Percentiles rank a stretch among this genome's conserved stretches.
Evolutionary conservation across 371 early-diverging fungal genomes (phyloP).

Genomic region (Zychaea mexicana): DNA sequence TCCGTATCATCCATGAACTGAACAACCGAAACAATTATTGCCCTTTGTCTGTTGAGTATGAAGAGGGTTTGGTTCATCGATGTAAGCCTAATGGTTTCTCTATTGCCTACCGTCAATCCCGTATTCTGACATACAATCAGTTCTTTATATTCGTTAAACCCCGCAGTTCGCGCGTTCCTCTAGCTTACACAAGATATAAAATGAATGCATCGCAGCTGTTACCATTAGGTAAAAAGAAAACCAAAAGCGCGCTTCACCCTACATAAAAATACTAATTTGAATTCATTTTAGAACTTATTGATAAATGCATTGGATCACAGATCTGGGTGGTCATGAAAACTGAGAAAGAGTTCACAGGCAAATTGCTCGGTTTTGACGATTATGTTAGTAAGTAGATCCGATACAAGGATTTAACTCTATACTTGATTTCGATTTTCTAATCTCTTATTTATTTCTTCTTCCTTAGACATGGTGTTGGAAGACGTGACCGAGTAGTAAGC

Average conservation of each 20-base stretch:
- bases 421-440: too few relatives aligned
- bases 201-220: conserved; percentile 50
- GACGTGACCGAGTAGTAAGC: conserved; percentile 83
- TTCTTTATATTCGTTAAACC: too few relatives aligned
- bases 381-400: conserved; percentile 81
- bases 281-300: conserved; percentile 84
- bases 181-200: background rate
- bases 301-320: conserved; percentile 95
- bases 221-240: conserved; percentile 35
- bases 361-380: conserved; percentile 96
- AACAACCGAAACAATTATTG: too few relatives aligned
- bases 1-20: too few relatives aligned
- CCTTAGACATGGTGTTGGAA: conserved; percentile 95
- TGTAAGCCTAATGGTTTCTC: too few relatives aligned
- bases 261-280: background rate
- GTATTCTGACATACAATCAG: background rate
- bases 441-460: background rate
- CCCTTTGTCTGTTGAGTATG: too few relatives aligned
- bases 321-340: conserved; percentile 97
- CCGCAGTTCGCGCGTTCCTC: background rate
- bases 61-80: too few relatives aligned
- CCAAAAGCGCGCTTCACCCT: background rate
- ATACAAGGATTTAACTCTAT: background rate
- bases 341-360: conserved; percentile 95
- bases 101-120: too few relatives aligned